Conservation (phyloP, 495 filamentous ascomycete genomes). For the Astrocystis sublimbata region DNA sequence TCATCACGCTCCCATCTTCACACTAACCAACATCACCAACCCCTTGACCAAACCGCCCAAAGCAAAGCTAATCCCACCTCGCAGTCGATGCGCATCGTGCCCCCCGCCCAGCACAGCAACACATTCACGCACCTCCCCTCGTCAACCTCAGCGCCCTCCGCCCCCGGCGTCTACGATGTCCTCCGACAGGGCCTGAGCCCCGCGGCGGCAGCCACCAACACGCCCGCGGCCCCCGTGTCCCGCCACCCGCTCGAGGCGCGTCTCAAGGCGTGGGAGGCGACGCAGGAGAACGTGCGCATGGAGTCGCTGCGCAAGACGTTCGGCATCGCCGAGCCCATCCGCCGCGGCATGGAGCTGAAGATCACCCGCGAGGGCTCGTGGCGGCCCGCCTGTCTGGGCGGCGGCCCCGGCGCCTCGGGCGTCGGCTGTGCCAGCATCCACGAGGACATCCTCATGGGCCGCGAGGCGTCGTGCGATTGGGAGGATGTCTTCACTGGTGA, state of each 20-base stretch:
- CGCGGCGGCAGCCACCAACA: conserved; percentile 48
- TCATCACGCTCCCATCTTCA: conserved; percentile 15
- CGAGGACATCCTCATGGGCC: conserved; percentile 80
- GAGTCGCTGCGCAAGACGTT: conserved; percentile 78
- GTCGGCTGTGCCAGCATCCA: conserved; percentile 52
- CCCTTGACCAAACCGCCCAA: conserved; percentile 14
- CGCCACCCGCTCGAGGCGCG: conserved; percentile 90
- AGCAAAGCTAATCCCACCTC: conserved; percentile 25
- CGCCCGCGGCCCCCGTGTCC: conserved; percentile 50
- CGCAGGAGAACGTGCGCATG: conserved; percentile 87
- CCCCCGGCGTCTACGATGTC: conserved; percentile 87
- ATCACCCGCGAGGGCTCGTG: conserved; percentile 62
- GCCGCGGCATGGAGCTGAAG: conserved; percentile 93
- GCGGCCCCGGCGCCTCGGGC: conserved; percentile 20
- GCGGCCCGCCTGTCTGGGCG: conserved; percentile 50
- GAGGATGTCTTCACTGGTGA: conserved; percentile 86
- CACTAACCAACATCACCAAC: too few relatives aligned
- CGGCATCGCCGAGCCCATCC: conserved; percentile 90
- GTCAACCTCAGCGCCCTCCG: conserved; percentile 75
- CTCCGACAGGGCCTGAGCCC: conserved; percentile 76
- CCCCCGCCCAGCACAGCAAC: conserved; percentile 59
- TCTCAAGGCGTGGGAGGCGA: conserved; percentile 77
- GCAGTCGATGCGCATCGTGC: conserved; percentile 88
- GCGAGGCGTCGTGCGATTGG: conserved; percentile 75
- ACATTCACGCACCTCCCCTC: conserved; percentile 57